phyloP scores from a whole-genome alignment of 176 grass and related monocot genomes.

The Aegilops umbellulata region DNA sequence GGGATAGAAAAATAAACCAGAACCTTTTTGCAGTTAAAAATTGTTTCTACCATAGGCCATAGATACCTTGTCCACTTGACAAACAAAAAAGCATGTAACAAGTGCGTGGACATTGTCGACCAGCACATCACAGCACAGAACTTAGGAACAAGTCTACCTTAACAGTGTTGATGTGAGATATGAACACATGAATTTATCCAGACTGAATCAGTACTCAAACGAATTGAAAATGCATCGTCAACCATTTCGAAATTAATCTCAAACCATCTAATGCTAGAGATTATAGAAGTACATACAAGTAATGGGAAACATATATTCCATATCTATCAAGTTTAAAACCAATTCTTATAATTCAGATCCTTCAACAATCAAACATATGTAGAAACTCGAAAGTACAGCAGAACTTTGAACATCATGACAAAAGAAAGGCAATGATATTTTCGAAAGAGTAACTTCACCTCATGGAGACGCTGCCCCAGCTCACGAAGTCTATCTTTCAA shows the following conservation, averaged over 20 bases:
- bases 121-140: constrained; percentile 8
- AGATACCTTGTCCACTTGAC: neutral
- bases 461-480: constrained; percentile 61
- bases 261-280: neutral
- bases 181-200: neutral
- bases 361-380: neutral
- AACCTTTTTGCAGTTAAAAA: neutral
- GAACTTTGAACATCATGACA: constrained; percentile 7
- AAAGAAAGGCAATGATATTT: neutral
- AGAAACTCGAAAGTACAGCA: neutral
- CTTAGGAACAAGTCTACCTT: neutral
- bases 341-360: constrained; percentile 1
- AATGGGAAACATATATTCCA: neutral
- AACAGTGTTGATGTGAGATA: constrained; percentile 15
- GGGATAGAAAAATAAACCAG: neutral
- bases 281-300: constrained; percentile 1
- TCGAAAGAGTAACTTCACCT: constrained; percentile 44
- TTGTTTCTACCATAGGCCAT: neutral
- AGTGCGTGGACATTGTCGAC: neutral
- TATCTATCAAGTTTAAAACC: constrained; percentile 8
- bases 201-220: neutral
- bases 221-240: neutral
- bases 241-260: constrained; percentile 4
- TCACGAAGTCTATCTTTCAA: constrained; percentile 62
- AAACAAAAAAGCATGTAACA: neutral